Conservation (phyloP, 805 yeast genomes). For the Metschnikowia vanudenii region DNA sequence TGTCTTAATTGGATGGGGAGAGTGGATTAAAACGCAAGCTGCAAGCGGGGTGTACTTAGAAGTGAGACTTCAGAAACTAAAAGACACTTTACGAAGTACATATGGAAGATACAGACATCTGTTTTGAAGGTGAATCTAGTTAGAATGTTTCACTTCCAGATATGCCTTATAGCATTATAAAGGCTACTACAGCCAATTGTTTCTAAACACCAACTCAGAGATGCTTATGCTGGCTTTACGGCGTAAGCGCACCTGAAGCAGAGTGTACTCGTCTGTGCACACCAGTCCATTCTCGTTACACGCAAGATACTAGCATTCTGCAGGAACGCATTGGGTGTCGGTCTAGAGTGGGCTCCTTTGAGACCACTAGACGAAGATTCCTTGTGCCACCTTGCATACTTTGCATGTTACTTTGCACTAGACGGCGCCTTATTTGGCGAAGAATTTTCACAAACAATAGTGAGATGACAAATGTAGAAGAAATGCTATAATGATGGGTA, state of each 20-base stretch:
- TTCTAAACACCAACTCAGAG: background rate
- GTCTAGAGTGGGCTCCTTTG: background rate
- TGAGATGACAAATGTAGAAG: too few relatives aligned
- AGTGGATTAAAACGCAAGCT: background rate
- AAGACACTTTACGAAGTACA: too few relatives aligned
- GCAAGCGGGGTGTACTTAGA: background rate
- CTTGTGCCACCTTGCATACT: background rate
- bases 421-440: background rate
- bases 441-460: too few relatives aligned
- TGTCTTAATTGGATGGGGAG: background rate
- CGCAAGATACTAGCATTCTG: background rate
- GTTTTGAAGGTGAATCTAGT: background rate
- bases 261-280: slow-evolving; percentile 8
- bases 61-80: too few relatives aligned
- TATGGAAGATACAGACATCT: too few relatives aligned
- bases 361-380: background rate
- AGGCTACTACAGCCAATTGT: background rate
- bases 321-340: slow-evolving; percentile 3
- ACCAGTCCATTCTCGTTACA: background rate
- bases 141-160: too few relatives aligned
- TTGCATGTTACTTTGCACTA: background rate
- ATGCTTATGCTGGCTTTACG: slow-evolving; percentile 9
- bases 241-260: slow-evolving; percentile 8
- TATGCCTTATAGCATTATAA: too few relatives aligned
- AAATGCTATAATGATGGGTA: background rate